Base-by-base conservation (phyloP, 257 asterid species). In the Solanum rostratum region DNA sequence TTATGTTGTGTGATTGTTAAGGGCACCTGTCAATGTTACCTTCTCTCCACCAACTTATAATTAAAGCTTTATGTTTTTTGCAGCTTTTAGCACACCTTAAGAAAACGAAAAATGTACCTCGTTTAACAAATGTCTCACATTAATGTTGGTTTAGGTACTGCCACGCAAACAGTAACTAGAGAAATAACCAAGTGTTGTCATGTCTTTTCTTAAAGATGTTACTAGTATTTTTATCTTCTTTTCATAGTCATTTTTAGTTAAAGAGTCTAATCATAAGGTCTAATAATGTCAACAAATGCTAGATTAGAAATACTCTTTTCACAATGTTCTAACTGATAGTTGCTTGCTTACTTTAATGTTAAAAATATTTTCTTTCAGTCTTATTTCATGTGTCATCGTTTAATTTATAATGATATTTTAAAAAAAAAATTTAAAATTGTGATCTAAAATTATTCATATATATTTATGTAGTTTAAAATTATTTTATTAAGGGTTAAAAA, bases 201-300 rank as follows among this genome's bases (percentile, higher is more conserved):
- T 84, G 71, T 82, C 84, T 79, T 80, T 60, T 49, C 11, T 49
- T 29, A 16, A 68, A 18, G 16, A 5, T 69, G 50, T 33, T 33
- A 4, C 39, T 33, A 33, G 39, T 62, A 37, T 83, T 73, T 83
- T 20, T 81, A 84, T 85, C 86, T 88, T 88, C 86, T 84, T 87
- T 84, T 84, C 49, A 62, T 45, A 24, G 70, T 27, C 24, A 62
- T 62, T 62, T n/a, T 85, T 90, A 69, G 85, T 88, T 87, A 90
- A 85, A 60, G 68, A 68, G 92, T 88, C 90, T 12, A 84, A 83
- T 87, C 86, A 53, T 3, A 30, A 68, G 43, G 27, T 78, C 87
- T 81, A 74, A 86, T 81, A 20, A 37, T 9, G 69, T 52, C 70
- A 71, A 53, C 46, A 81, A n/a, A 46, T 4, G 39, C 39, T 33